phyloP scores from a whole-genome alignment of 306 rosid genomes.

The Vigna hirtella region DNA sequence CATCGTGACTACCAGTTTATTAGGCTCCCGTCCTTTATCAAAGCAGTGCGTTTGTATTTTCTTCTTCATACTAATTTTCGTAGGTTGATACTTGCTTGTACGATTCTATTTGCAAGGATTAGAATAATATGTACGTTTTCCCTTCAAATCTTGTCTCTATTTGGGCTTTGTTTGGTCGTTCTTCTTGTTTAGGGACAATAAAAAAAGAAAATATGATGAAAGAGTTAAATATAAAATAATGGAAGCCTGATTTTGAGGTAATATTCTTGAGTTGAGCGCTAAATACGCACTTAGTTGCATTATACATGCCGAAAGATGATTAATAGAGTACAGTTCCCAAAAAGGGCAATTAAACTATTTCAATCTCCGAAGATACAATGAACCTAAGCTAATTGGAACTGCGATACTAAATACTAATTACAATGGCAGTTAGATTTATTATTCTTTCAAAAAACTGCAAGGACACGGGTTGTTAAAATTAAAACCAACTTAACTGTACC shows the following conservation, averaged over 20 bases:
- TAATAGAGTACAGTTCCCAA: neutral
- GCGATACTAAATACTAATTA: neutral
- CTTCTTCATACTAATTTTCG: slow-evolving; percentile 3
- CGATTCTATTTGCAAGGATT: slow-evolving; percentile 11
- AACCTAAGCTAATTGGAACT: neutral
- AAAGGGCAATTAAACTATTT: neutral
- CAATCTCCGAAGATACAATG: neutral
- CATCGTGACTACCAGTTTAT: slow-evolving; percentile 33
- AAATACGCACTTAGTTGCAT: neutral
- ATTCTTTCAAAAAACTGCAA: too few relatives aligned
- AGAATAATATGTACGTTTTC: slow-evolving; percentile 1
- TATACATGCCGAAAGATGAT: neutral
- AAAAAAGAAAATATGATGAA: slow-evolving; percentile 17
- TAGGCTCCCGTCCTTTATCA: slow-evolving; percentile 25
- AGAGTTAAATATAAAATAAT: neutral
- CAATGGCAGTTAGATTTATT: neutral
- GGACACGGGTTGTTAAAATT: too few relatives aligned
- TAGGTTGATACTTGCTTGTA: slow-evolving; percentile 37
- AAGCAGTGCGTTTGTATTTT: slow-evolving; percentile 24
- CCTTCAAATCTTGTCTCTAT: slow-evolving; percentile 23
- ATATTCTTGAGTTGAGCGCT: neutral
- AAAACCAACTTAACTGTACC: too few relatives aligned
- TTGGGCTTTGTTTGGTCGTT: slow-evolving; percentile 8
- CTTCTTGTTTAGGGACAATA: slow-evolving; percentile 9
- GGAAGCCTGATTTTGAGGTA: neutral